phyloP scores from a whole-genome alignment of 2,329 filamentous ascomycete species.

The Verticillium alfalfae region DNA sequence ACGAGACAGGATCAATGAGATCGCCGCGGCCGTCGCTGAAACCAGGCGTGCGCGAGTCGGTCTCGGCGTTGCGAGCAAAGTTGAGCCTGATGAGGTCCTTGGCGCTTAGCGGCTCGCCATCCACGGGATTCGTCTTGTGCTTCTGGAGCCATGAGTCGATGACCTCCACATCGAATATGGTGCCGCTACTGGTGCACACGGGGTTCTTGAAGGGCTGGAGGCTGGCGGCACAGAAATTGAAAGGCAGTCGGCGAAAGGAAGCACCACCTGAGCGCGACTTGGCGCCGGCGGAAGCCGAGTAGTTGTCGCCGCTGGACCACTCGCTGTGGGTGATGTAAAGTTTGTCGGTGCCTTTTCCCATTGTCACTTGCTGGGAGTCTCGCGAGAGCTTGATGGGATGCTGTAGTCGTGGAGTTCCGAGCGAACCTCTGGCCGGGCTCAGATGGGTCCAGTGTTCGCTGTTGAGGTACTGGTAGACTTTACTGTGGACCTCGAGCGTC shows the following conservation, averaged over 20 bases:
- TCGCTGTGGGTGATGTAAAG: conserved; percentile 87
- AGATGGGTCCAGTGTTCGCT: not conserved
- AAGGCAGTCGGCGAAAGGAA: conserved; percentile 83
- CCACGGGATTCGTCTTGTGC: conserved; percentile 86
- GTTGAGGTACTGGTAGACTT: not conserved
- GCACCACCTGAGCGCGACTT: conserved; percentile 55
- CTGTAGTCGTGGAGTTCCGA: not conserved
- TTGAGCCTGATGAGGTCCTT: conserved; percentile 85
- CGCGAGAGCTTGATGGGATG: not conserved
- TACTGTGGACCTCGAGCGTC: not conserved
- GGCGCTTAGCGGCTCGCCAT: conserved; percentile 71
- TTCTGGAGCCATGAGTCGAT: conserved; percentile 93
- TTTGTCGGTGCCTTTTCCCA: conserved; percentile 45
- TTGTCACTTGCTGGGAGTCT: conserved; percentile 13
- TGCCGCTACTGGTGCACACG: conserved; percentile 82
- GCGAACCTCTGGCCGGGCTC: not conserved
- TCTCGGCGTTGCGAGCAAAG: conserved; percentile 84
- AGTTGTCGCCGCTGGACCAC: conserved; percentile 89
- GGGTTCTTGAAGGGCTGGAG: conserved; percentile 93
- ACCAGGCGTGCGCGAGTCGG: conserved; percentile 39
- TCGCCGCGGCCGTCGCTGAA: conserved; percentile 59
- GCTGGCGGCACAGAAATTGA: conserved; percentile 96
- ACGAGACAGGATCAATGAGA: conserved; percentile 93
- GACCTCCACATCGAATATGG: conserved; percentile 91
- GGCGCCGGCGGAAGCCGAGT: conserved; percentile 72